These are phyloP conservation scores for Botrytis squamosa DNA, from an alignment of 2,329 filamentous ascomycete genomes.

Conservation along the genomic window DNA sequence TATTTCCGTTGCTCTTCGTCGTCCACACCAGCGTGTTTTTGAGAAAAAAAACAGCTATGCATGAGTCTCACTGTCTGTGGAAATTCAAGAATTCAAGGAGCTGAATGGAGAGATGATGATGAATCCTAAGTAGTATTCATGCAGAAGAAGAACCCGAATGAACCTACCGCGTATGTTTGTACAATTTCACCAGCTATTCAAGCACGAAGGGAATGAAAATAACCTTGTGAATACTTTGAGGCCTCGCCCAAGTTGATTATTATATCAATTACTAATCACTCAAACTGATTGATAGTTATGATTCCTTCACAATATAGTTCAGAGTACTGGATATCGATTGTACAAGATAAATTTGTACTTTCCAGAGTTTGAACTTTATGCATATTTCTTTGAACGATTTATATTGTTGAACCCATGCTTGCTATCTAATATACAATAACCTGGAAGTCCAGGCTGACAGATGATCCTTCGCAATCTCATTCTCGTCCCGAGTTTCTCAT, in stretches of 20 bases:
- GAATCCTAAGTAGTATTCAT: background rate
- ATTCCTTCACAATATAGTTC: background rate
- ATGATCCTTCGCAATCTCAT: background rate
- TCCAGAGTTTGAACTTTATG: background rate
- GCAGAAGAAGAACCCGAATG: fast-evolving
- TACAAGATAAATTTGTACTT: background rate
- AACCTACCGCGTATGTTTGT: background rate
- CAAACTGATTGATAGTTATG: fast-evolving
- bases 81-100: fast-evolving
- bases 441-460: background rate
- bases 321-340: background rate
- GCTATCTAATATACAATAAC: background rate
- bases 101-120: background rate
- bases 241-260: background rate
- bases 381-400: background rate
- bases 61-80: background rate
- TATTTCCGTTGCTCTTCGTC: background rate
- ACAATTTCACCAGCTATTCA: background rate
- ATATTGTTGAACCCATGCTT: background rate
- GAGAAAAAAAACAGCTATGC: background rate
- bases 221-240: background rate
- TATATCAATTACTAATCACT: background rate
- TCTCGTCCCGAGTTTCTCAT: background rate
- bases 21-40: background rate
- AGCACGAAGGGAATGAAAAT: background rate